Evolutionary conservation across 2,329 filamentous ascomycete species (phyloP).

Genomic region (Bimuria novae-zelandiae): DNA sequence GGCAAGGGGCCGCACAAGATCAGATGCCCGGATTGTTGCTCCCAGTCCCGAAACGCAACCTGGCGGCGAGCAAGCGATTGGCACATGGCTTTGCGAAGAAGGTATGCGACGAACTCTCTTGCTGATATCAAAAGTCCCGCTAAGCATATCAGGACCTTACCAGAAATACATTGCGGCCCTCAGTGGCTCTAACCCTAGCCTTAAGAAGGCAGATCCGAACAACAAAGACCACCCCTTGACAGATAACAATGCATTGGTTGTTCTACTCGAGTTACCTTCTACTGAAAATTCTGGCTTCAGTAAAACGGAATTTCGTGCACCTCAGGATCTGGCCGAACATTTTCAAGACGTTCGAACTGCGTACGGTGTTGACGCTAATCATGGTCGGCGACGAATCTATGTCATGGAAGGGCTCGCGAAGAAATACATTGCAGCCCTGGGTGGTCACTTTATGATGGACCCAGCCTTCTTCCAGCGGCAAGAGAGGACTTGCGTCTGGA

Average conservation of each 20-base stretch:
- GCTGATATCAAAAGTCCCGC: neutral
- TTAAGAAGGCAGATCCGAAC: conserved; percentile 37
- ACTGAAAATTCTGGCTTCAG: conserved; percentile 19
- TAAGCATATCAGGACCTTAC: conserved; percentile 28
- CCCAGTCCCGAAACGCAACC: neutral
- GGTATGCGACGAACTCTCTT: conserved; percentile 16
- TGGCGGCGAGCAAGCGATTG: conserved; percentile 17
- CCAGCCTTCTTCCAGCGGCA: conserved; percentile 39
- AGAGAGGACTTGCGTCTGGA: conserved; percentile 43
- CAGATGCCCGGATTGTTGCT: neutral
- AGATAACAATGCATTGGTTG: conserved; percentile 28
- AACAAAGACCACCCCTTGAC: conserved; percentile 26
- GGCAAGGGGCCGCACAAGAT: neutral
- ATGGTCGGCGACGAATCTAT: conserved; percentile 31
- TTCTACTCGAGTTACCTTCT: conserved; percentile 28
- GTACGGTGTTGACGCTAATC: conserved; percentile 5
- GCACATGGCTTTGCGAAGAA: conserved; percentile 35
- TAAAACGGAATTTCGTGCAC: conserved; percentile 20
- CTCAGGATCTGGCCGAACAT: conserved; percentile 22
- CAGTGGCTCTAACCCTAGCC: conserved; percentile 34
- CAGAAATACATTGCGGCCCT: conserved; percentile 35
- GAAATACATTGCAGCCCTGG: conserved; percentile 35
- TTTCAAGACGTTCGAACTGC: conserved; percentile 12
- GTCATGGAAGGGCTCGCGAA: conserved; percentile 40
- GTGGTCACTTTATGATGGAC: conserved; percentile 42